A percentile compares a stretch with the other conserved stretches of the same genome.
These are phyloP conservation scores for Coemansia sp. DNA, from an alignment of 192 early-diverging fungal genomes.

Conservation along the genomic window DNA sequence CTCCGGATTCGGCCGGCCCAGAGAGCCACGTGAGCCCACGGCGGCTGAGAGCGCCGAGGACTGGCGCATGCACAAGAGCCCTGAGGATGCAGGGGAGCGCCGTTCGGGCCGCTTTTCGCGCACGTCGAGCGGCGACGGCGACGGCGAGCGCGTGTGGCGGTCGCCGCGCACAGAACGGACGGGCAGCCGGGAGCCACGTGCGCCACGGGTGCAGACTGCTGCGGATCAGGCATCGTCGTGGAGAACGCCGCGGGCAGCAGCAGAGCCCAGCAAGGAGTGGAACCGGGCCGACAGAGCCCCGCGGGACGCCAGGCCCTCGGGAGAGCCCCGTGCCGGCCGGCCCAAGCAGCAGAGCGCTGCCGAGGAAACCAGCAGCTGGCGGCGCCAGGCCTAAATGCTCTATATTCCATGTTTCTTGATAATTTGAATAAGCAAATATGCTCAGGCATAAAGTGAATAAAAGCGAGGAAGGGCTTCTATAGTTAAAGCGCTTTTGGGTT, in stretches of 20 bases:
- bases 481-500: too few relatives aligned
- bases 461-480: too few relatives aligned
- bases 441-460: too few relatives aligned
- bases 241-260: conserved; percentile 9
- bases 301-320: not conserved
- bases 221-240: conserved; percentile 27
- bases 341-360: not conserved
- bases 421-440: too few relatives aligned
- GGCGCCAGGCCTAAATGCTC: not conserved
- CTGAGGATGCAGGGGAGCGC: not conserved
- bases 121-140: conserved; percentile 24
- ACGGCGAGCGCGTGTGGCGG: conserved; percentile 18
- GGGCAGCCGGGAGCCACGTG: conserved; percentile 21
- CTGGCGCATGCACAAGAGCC: conserved; percentile 32
- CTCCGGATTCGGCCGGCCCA: conserved; percentile 9
- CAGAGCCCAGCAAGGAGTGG: not conserved
- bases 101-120: conserved; percentile 30
- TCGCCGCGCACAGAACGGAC: conserved; percentile 11
- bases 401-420: too few relatives aligned
- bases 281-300: conserved; percentile 1
- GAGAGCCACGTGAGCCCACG: conserved; percentile 15
- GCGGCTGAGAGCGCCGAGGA: conserved; percentile 24
- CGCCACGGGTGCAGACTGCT: conserved; percentile 22
- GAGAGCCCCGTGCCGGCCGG: not conserved
- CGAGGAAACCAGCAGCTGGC: conserved; percentile 1